Conservation (phyloP, 345 rosid species). For the Erodium maritimum region DNA sequence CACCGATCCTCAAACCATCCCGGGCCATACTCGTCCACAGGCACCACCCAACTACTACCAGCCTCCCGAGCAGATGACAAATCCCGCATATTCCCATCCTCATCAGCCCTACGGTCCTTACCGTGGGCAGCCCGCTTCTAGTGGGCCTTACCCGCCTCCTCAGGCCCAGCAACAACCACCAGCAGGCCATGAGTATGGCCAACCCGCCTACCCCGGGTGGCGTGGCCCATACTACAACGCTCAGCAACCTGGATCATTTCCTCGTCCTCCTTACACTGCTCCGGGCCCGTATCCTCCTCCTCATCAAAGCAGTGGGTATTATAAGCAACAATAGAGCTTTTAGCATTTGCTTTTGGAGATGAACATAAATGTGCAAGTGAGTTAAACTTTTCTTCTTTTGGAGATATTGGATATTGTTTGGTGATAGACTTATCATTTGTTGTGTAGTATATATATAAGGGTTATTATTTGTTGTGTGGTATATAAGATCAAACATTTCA, state of each 20-base stretch:
- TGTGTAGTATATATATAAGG: too few relatives aligned
- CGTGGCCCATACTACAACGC: slow-evolving; percentile 73
- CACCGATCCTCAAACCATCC: too few relatives aligned
- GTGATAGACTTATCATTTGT: too few relatives aligned
- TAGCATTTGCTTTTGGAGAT: neutral
- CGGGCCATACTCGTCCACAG: slow-evolving; percentile 23
- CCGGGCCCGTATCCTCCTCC: slow-evolving; percentile 65
- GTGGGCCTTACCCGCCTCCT: slow-evolving; percentile 44
- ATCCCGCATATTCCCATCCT: slow-evolving; percentile 43
- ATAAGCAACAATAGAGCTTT: slow-evolving; percentile 45
- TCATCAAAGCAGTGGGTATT: slow-evolving; percentile 59
- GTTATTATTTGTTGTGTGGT: too few relatives aligned
- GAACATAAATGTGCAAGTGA: neutral
- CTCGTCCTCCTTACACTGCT: slow-evolving; percentile 74
- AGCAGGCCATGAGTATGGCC: slow-evolving; percentile 53
- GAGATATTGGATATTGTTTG: neutral
- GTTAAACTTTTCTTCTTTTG: too few relatives aligned
- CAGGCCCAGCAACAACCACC: slow-evolving; percentile 53
- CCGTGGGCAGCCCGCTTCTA: slow-evolving; percentile 31
- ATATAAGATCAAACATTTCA: too few relatives aligned
- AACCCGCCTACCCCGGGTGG: slow-evolving; percentile 86
- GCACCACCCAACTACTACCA: slow-evolving; percentile 47
- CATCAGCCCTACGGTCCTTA: slow-evolving; percentile 52
- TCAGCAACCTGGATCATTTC: slow-evolving; percentile 53
- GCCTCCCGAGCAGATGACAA: slow-evolving; percentile 54